Conservation (phyloP, 306 rosid genomes). For the Quercus gilva region DNA sequence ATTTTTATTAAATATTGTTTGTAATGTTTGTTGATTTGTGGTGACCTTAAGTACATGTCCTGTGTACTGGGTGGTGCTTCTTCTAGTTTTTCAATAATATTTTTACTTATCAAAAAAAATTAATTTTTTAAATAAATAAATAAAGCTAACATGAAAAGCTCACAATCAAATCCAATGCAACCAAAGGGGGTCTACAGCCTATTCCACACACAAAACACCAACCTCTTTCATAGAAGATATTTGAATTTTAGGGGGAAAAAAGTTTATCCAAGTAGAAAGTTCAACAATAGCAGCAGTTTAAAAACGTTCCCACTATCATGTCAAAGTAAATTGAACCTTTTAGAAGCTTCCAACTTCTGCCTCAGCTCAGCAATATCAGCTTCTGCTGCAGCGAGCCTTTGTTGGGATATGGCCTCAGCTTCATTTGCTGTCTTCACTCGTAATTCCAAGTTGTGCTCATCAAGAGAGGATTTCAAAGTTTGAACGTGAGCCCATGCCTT, state of each 20-base stretch:
- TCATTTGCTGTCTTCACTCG: conserved; percentile 94
- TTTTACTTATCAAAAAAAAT: no score
- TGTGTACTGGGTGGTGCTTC: no score
- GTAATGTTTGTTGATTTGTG: no score
- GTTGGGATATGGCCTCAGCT: conserved; percentile 91
- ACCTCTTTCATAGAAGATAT: not conserved
- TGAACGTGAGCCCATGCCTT: conserved; percentile 85
- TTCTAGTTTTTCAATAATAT: no score
- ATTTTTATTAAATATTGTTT: no score
- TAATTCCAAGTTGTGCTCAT: conserved; percentile 76
- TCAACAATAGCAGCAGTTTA: conserved; percentile 1
- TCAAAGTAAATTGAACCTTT: conserved; percentile 46
- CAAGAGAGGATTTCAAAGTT: conserved; percentile 75
- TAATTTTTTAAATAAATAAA: not conserved
- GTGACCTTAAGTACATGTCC: no score
- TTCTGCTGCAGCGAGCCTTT: conserved; percentile 93
- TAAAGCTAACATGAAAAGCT: not conserved
- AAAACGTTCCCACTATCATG: conserved; percentile 2
- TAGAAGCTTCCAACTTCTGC: conserved; percentile 70
- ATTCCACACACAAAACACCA: not conserved
- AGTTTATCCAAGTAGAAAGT: not conserved
- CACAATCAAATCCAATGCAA: not conserved
- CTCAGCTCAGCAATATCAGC: conserved; percentile 83
- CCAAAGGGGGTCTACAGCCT: not conserved
- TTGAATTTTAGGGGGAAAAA: no score